Evolutionary conservation across 176 grass and related monocot genomes (phyloP), one percentile per base, ranked within the genome.

Genomic region (Juncus effusus): DNA sequence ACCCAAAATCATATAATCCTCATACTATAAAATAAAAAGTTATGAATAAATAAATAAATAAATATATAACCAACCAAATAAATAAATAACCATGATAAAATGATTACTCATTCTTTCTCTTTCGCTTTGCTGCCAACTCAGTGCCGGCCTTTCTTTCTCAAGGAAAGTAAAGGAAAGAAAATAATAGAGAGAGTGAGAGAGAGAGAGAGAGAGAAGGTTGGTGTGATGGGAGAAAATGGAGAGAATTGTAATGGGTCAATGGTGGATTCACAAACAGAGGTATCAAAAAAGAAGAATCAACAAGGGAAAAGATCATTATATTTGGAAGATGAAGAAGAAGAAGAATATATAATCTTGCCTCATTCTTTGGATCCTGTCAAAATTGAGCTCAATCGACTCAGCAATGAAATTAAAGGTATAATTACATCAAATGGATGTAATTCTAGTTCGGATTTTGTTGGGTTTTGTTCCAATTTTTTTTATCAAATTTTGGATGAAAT

Each of bases 331-430:
- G 68, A 72, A 45, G 94, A 97, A 5, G 82, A 75, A 12, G 90
- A 95, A 38, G 85, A 89, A 28, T 85, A 83, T 13, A 80, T 92
- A 68, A 80, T 84, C 19, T 86, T 99, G 36, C 66, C 91, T 64
- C 85, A 99, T 62, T 86, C 88, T 3, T 88, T 89, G 78, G 88
- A 99, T 99, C 94, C 94, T 75, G 78, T 97, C 66, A 97, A 86
- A 76, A 81, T 97, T 19, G 94, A 97, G 75, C 88, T 97, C 72
- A 92, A 75, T 77, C 83, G 94, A 40, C 82, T 97, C 6, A 83
- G 88, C 78, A 89, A 99, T 39, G 85, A 99, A 84, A 81, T 93
- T 51, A 84, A 81, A 79, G 88, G 94, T 99, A 79, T 83, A 74
- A 69, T 45, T 65, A 62, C 77, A 47, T 47, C 6, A 47, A 6